Evolutionary conservation across 148 eudicot species (phyloP), one percentile per base, ranked within the genome.

Genomic region (Silene latifolia): DNA sequence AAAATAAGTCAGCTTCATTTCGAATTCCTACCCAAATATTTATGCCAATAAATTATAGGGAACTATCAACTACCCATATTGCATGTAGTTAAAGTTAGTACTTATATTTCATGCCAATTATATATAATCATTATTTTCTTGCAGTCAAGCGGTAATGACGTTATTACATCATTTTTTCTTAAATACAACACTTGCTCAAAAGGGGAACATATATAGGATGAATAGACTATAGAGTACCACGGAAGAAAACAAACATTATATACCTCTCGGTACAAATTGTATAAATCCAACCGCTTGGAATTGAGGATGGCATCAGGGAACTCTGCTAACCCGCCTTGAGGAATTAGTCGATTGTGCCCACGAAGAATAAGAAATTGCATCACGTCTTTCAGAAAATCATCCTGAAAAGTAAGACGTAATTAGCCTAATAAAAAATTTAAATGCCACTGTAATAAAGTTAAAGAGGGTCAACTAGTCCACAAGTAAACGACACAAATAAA

Each of bases 251-350:
- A 62, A 61, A 61, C n/a, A 32, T 54, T n/a, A 35, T 76, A 74
- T 82, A 94, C 98, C 98, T 94, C 98, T 71, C 98, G 82, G 80
- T 94, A 94, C 89, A 94, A 84, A 82, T 94, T 94, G 85, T 86
- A 91, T 48, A 94, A 87, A 70, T 94, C 98, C 68, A 94, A 87
- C 27, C 97, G 92, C 83, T 92, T 94, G 56, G 98, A 95, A 75
- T 94, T 94, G 68, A 94, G 93, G 46, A 94, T 88, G 29, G 98
- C 98, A 82, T 94, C 98, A 62, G 98, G 98, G 78, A 94, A 94
- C 86, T 94, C 97, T 7, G 97, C 89, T 64, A 91, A 79, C 59
- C 98, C 98, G 59, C 91, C 97, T 86, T 94, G 97, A 67, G 98
- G 98, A 75, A 94, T 89, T 70, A 94, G 98, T 63, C 98, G 98